Evolutionary conservation across 495 filamentous ascomycete genomes (phyloP), one percentile per base, ranked within the genome.

Genomic region (Venustampulla echinocandica): DNA sequence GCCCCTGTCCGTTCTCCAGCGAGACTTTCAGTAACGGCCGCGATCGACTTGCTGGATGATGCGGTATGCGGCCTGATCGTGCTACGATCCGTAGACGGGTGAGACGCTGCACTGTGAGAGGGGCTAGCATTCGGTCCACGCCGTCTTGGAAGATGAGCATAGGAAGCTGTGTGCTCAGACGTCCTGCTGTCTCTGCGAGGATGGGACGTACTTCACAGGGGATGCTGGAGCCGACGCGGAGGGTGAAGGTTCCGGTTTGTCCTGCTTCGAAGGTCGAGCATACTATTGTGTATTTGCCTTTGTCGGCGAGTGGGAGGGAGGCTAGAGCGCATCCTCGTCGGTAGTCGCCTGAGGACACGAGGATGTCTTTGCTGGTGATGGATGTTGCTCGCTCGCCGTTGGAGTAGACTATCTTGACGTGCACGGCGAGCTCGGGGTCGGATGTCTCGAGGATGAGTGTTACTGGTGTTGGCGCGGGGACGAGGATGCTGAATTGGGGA

Each of bases 181-280:
- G 70, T 2, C 87, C 88, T 1, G 86, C 87, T 5, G 75, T 73
- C 57, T 87, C 84, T 7, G 76, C 61, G 0, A 75, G 68, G 9
- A 95, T 66, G 4, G 70, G 73, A 3, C 62, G 61, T 6, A 90
- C 49, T 0, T 49, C 28, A 30, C 78, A 74, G 1, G 71, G 64
- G 7, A 65, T 61, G 18, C 66, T 75, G n/a, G 84, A 77, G 9
- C 75, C 77, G 25, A 93, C 71, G 53, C 77, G 77, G 20, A 98
- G 69, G 2, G 70, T 77, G 64, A 93, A 97, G n/a, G 69, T 70
- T 1, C 78, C 87, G 2, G 76, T 63, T 57, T 90, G 83, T 22
- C 79, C 79, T 0, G 81, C 74, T 35, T 94, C 87, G 59, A 93
- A 96, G 1, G 92, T 95, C 6, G 84, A 89, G 54, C 79, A 84